Evolutionary conservation across 495 filamentous ascomycete species (phyloP).

Genomic region (Ramalina peruviana): DNA sequence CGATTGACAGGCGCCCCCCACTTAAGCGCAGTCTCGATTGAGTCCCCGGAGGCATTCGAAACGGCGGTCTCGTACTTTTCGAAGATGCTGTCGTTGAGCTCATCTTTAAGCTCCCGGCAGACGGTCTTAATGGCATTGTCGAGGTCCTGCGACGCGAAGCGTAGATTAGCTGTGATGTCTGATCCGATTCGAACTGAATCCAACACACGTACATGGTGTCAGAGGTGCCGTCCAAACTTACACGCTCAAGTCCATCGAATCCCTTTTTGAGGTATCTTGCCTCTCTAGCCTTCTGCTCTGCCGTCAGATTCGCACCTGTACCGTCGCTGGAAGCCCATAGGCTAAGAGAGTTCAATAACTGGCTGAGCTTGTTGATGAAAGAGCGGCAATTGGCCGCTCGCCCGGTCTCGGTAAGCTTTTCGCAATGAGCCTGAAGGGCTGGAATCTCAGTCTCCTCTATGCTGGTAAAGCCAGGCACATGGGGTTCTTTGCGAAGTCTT

Average conservation of each 20-base stretch:
- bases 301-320: conserved; percentile 26
- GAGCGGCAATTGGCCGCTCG: conserved; percentile 25
- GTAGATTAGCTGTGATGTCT: neutral
- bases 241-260: conserved; percentile 33
- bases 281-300: conserved; percentile 27
- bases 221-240: conserved; percentile 18
- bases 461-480: conserved; percentile 31
- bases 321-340: conserved; percentile 37
- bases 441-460: conserved; percentile 43
- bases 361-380: conserved; percentile 35
- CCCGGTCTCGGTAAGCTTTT: conserved; percentile 35
- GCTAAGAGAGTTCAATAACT: conserved; percentile 36
- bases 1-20: conserved; percentile 34
- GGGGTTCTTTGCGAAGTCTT: conserved; percentile 33
- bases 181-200: neutral
- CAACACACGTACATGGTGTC: conserved; percentile 8
- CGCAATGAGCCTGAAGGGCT: conserved; percentile 40
- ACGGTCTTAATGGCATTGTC: conserved; percentile 22
- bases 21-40: conserved; percentile 25
- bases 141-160: conserved; percentile 15
- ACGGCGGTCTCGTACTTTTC: conserved; percentile 28
- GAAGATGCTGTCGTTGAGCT: conserved; percentile 31
- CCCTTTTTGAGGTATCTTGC: conserved; percentile 26
- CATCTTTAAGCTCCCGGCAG: conserved; percentile 23
- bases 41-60: conserved; percentile 18